phyloP scores from a whole-genome alignment of 805 yeast species.

The Candida ponderosae region DNA sequence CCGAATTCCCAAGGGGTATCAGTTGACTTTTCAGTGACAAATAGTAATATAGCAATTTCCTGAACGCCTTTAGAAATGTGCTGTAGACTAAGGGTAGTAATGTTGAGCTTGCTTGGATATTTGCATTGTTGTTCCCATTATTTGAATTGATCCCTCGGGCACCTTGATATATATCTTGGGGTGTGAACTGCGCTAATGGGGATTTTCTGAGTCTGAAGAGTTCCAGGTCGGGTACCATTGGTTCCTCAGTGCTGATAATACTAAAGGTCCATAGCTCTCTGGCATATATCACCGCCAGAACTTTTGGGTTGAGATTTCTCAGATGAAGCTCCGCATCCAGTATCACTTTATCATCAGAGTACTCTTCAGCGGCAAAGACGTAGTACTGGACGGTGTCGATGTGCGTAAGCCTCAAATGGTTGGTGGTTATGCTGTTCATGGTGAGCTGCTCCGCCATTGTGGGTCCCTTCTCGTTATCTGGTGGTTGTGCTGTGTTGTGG shows the following conservation, averaged over 20 bases:
- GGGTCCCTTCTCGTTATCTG: no score
- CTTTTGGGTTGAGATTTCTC: slow-evolving; percentile 25
- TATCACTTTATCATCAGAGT: slow-evolving; percentile 29
- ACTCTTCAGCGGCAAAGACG: neutral
- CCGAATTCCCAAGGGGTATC: slow-evolving; percentile 44
- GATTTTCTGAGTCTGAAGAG: slow-evolving; percentile 9
- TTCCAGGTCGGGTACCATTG: slow-evolving; percentile 23
- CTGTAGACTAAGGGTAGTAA: slow-evolving; percentile 27
- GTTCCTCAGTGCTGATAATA: slow-evolving; percentile 24
- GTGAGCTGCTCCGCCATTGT: neutral
- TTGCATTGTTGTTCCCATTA: neutral
- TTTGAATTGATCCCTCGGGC: no score
- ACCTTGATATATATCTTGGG: slow-evolving; percentile 9
- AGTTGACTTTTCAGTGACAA: slow-evolving; percentile 26
- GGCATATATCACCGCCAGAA: slow-evolving; percentile 29
- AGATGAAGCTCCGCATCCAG: slow-evolving; percentile 32
- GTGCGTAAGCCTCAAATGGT: neutral
- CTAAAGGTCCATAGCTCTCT: slow-evolving; percentile 38
- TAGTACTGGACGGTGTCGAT: neutral
- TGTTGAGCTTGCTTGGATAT: slow-evolving; percentile 16
- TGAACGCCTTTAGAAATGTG: slow-evolving; percentile 41
- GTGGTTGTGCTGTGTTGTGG: no score
- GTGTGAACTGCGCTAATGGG: slow-evolving; percentile 10
- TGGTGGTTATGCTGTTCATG: neutral
- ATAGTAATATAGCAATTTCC: slow-evolving; percentile 30